Evolutionary conservation across 163 green algal genomes (phyloP), one percentile per base, ranked within the genome.

Genomic region (Chlamydomonas reinhardtii): DNA sequence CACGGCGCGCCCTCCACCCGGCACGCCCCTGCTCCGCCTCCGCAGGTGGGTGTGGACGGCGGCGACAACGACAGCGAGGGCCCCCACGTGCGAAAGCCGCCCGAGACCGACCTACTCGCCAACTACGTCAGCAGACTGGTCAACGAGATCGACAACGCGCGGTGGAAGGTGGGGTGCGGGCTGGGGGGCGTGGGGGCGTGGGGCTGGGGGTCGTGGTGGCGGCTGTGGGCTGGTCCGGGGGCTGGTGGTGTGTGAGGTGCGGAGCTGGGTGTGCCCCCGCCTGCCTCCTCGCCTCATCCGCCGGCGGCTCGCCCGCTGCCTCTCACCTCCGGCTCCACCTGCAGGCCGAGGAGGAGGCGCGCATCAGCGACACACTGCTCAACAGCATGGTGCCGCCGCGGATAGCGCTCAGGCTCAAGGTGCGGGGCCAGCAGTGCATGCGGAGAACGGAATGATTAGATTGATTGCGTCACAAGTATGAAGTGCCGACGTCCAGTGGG

Each of bases 321-420:
- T n/a, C n/a, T n/a, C n/a, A n/a, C n/a, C n/a, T n/a, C n/a, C n/a
- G n/a, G n/a, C 39, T 8, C 39, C 39, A 8, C 48, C 48, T 14
- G 8, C 59, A 86, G 80, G 80, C 80, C 6, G 80, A 86, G 80
- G 80, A 86, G 70, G 69, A 86, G 35, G 80, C 80, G 12, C 70
- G 69, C 52, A 86, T 86, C 54, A 73, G 54, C 54, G 80, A 86
- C 80, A 86, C 80, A 32, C 35, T 86, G 80, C 80, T 86, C 54
- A 80, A 79, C 56, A 86, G 80, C 80, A 86, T 86, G 80, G 80
- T 86, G 34, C 80, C 80, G 69, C 80, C 80, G 20, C 54, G 70
- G 2, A 86, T 86, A 29, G 80, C 80, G n/a, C 32, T 59, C 24
- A 69, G 73, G 80, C 80, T 86, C 69, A 86, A 86, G 76, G 76